Evolutionary conservation across 164 flowering plant genomes (phyloP).

Genomic region (Aristolochia fimbriata): DNA sequence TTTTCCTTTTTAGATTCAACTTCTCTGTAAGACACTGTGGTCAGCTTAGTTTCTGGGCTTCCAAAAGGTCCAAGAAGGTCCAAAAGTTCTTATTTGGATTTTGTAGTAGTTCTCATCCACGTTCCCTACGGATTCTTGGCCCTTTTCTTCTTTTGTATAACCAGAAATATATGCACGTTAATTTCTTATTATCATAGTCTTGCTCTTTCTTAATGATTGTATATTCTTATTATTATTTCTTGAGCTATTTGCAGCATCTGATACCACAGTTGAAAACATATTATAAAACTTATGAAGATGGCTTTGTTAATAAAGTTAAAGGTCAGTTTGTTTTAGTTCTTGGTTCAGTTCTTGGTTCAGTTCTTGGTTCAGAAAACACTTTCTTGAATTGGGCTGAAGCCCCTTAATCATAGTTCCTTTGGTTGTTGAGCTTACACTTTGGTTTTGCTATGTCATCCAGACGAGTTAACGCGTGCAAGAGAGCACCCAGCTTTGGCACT

Average conservation of each 20-base stretch:
- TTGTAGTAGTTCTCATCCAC: no score
- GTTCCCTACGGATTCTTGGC: no score
- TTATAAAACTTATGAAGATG: constrained; percentile 50
- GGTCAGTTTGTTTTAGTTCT: constrained; percentile 29
- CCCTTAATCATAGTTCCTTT: background rate
- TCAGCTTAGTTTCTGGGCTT: no score
- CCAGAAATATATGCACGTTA: background rate
- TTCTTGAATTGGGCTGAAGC: background rate
- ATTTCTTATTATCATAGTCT: background rate
- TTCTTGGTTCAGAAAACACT: background rate
- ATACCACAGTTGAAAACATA: constrained; percentile 32
- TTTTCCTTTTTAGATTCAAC: no score
- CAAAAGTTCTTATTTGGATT: no score
- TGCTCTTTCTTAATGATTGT: background rate
- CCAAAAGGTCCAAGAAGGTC: no score
- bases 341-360: background rate
- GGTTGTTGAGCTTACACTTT: background rate
- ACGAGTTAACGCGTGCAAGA: constrained; percentile 41
- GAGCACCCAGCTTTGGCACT: constrained; percentile 55
- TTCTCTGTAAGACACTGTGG: no score
- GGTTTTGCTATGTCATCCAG: constrained; percentile 18
- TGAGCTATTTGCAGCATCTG: constrained; percentile 34
- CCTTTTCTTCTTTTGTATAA: no score
- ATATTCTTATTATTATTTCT: no score
- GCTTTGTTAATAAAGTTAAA: constrained; percentile 52